These are phyloP conservation scores for Sporobolomyces pararoseus DNA, from an alignment of 768 basidiomycete species.

Conservation along the genomic window DNA sequence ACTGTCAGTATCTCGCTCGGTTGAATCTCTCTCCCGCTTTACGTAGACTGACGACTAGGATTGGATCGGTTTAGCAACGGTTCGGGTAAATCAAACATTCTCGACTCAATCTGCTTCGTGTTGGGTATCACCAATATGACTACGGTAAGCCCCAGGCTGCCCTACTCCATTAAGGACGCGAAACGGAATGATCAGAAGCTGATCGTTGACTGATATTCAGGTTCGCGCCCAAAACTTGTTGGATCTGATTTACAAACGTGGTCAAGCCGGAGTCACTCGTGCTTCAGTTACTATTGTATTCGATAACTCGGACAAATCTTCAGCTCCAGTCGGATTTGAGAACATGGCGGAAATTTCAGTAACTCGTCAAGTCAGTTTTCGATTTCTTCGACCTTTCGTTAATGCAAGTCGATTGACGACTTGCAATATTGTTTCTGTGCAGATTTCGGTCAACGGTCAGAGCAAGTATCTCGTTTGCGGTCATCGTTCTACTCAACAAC, in stretches of 20 bases:
- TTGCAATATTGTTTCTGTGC: neutral
- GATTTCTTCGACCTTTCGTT: neutral
- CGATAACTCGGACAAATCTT: conserved; percentile 85
- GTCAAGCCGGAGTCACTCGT: conserved; percentile 93
- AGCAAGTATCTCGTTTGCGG: conserved; percentile 95
- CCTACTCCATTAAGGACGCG: neutral
- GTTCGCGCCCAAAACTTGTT: conserved; percentile 93
- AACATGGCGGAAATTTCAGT: conserved; percentile 85
- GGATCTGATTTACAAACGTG: conserved; percentile 98
- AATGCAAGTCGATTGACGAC: neutral
- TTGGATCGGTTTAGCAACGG: conserved; percentile 57
- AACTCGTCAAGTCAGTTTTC: conserved; percentile 77
- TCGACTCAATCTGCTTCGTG: conserved; percentile 98
- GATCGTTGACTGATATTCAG: too few relatives aligned
- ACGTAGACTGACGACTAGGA: neutral
- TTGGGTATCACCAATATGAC: conserved; percentile 95
- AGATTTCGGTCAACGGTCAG: conserved; percentile 89
- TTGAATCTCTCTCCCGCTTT: neutral
- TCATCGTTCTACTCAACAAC: conserved; percentile 81
- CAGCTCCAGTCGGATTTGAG: conserved; percentile 76
- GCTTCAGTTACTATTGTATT: conserved; percentile 98
- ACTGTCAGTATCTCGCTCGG: conserved; percentile 34
- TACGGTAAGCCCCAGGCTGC: conserved; percentile 56
- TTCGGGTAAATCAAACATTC: conserved; percentile 97
- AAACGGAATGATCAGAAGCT: neutral